phyloP scores from a whole-genome alignment of 2,329 filamentous ascomycete species.

The Pezizomycotina sp. region DNA sequence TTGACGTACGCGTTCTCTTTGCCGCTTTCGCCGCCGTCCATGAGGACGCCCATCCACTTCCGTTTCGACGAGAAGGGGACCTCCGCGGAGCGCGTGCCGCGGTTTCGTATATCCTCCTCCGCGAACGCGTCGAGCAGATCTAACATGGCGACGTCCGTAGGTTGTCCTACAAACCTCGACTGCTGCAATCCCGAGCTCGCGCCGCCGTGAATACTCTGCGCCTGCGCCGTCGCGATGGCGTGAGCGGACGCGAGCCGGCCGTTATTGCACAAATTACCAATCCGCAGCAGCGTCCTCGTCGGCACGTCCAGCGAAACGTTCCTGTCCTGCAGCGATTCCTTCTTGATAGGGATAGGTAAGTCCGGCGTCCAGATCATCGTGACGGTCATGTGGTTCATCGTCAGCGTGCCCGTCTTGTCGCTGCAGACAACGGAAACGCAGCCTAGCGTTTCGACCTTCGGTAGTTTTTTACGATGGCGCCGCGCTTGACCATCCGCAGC shows the following conservation, averaged over 20 bases:
- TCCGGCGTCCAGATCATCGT: conserved; percentile 63
- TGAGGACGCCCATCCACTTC: conserved; percentile 91
- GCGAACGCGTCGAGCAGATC: conserved; percentile 81
- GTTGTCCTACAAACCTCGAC: conserved; percentile 90
- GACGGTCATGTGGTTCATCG: conserved; percentile 95
- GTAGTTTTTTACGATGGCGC: conserved; percentile 92
- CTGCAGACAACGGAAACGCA: conserved; percentile 99
- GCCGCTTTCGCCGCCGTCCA: conserved; percentile 40
- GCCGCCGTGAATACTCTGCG: conserved; percentile 51
- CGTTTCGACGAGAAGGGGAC: conserved; percentile 92
- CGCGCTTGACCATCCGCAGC: conserved; percentile 84
- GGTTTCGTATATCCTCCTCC: conserved; percentile 67
- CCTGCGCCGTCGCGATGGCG: conserved; percentile 50
- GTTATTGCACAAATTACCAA: conserved; percentile 95
- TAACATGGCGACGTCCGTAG: conserved; percentile 91
- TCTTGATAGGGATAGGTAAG: conserved; percentile 36
- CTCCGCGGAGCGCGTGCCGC: conserved; percentile 70
- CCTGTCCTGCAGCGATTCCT: conserved; percentile 32
- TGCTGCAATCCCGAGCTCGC: conserved; percentile 42
- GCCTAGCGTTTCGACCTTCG: conserved; percentile 90
- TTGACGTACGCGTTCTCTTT: conserved; percentile 88
- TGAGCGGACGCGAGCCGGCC: conserved; percentile 62
- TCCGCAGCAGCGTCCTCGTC: conserved; percentile 64
- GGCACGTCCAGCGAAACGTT: conserved; percentile 49
- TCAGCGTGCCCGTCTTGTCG: conserved; percentile 93